Conservation (phyloP, 164 flowering plant species). For the Cinnamomum micranthum region DNA sequence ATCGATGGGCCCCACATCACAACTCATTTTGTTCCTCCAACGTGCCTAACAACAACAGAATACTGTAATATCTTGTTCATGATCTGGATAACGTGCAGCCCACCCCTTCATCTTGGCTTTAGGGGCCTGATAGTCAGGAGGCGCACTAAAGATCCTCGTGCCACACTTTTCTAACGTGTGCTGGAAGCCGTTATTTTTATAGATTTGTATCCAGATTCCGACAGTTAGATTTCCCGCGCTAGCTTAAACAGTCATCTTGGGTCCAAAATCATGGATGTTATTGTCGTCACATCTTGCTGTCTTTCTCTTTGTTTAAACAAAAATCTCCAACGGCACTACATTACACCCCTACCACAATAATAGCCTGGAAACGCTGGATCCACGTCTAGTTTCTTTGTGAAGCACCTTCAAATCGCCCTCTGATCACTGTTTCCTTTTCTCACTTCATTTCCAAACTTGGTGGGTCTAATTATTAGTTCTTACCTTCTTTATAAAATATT, state of each 20-base stretch:
- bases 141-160: no score
- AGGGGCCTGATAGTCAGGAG: no score
- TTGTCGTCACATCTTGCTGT: not conserved
- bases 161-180: no score
- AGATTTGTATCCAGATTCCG: no score
- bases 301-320: not conserved
- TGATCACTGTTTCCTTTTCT: not conserved
- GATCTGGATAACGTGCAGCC: no score
- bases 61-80: no score
- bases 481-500: not conserved
- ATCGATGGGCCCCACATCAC: no score
- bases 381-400: not conserved
- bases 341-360: not conserved
- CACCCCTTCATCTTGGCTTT: no score
- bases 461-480: not conserved
- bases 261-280: not conserved
- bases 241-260: not conserved
- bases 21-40: no score
- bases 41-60: no score
- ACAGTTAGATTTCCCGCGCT: no score
- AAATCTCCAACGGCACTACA: slow-evolving; percentile 5
- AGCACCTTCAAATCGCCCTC: not conserved
- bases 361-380: not conserved
- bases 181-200: no score
- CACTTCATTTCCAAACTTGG: not conserved